These are phyloP conservation scores for Lathyrus oleraceus DNA, from an alignment of 306 rosid species.

Conservation along the genomic window DNA sequence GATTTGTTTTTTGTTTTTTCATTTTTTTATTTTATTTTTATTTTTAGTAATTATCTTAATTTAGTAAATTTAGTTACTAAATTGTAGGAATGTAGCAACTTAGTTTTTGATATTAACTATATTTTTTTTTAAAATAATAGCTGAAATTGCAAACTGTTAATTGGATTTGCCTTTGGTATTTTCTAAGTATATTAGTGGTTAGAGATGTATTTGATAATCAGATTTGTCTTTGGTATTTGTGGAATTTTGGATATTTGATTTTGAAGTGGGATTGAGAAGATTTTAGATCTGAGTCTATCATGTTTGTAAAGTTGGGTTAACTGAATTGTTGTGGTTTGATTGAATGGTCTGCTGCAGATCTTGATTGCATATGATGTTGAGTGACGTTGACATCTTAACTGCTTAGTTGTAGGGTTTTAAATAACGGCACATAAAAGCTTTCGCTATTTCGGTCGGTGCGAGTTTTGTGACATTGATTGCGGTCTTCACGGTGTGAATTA, in stretches of 20 bases:
- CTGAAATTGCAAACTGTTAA: not conserved
- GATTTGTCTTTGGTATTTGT: not conserved
- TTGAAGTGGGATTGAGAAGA: conserved; percentile 1
- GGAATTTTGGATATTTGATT: not conserved
- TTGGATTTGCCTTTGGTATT: not conserved
- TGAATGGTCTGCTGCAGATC: conserved; percentile 7
- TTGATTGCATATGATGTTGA: not conserved
- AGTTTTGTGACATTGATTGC: too few species aligned
- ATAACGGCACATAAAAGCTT: too few species aligned
- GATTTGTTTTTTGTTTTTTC: not conserved
- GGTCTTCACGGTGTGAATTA: too few species aligned
- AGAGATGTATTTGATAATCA: too few species aligned
- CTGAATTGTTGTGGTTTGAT: not conserved
- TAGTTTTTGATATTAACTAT: not conserved
- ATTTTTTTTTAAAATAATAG: too few species aligned
- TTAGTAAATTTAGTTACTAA: not conserved
- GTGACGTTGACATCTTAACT: not conserved
- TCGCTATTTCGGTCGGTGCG: too few species aligned
- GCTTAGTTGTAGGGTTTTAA: not conserved
- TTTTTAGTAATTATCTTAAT: not conserved
- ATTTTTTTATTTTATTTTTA: not conserved
- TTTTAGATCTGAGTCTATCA: not conserved
- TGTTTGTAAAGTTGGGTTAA: conserved; percentile 6
- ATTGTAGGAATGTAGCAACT: not conserved
- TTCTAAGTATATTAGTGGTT: too few species aligned